A percentile compares a stretch with the other conserved stretches of the same genome.
Conservation (phyloP, 2,329 filamentous ascomycete species). For the Colletotrichum sp. region DNA sequence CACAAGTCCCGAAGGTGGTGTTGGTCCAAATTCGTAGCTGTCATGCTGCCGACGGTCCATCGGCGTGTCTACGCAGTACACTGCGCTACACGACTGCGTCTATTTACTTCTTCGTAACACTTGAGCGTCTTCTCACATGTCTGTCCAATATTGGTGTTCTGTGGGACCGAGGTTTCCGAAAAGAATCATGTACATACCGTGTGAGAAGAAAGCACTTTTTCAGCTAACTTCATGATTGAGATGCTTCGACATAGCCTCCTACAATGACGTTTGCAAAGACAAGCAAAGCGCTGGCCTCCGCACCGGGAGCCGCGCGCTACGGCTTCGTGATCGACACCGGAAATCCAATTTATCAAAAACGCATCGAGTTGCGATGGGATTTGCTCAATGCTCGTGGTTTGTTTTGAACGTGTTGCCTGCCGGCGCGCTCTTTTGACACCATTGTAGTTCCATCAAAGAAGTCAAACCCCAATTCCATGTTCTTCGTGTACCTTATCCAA, state of each 20-base stretch:
- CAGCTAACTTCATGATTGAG: background rate
- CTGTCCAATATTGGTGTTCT: background rate
- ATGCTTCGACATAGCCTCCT: background rate
- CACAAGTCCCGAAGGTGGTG: background rate
- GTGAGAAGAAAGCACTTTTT: background rate
- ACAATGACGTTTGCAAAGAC: background rate
- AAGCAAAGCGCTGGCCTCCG: background rate
- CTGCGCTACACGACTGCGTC: background rate
- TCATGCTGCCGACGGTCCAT: background rate
- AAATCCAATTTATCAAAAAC: background rate
- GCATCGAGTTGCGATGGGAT: background rate
- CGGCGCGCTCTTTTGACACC: background rate
- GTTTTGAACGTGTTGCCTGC: background rate
- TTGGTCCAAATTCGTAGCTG: background rate
- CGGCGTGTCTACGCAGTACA: background rate
- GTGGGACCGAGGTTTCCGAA: background rate
- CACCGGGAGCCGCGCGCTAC: background rate
- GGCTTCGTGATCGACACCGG: background rate
- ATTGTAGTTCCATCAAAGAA: background rate
- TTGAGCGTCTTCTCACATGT: background rate
- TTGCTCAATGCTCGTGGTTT: background rate
- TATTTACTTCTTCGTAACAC: background rate
- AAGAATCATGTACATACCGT: background rate
- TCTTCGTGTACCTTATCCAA: background rate
- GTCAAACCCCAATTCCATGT: background rate